A percentile compares a stretch with the other conserved stretches of the same genome.
Conservation (phyloP, 176 grass and related monocot genomes). For the Thinopyrum elongatum region DNA sequence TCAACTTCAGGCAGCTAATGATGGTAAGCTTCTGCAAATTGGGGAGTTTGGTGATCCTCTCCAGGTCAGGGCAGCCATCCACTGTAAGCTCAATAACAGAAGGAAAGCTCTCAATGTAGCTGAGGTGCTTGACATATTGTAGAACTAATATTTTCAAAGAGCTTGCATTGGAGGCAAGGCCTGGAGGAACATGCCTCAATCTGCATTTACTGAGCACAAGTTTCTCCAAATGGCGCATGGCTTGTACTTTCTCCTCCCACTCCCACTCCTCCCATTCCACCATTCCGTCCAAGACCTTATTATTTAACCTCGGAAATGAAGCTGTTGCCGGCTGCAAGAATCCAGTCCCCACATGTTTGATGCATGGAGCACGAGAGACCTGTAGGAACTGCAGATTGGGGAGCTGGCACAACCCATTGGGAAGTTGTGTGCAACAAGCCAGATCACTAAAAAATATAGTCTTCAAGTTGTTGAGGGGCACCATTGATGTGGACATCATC, state of each 20-base stretch:
- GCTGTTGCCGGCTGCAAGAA: neutral
- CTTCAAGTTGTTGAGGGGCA: too few relatives aligned
- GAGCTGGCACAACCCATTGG: neutral
- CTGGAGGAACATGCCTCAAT: neutral
- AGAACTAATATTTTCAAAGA: neutral
- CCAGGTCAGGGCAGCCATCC: neutral
- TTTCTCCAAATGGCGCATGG: neutral
- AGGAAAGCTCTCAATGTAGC: neutral
- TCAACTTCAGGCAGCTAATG: neutral
- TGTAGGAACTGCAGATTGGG: neutral
- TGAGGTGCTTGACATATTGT: neutral
- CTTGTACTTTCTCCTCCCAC: neutral
- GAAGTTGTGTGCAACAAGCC: neutral
- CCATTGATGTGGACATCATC: too few relatives aligned
- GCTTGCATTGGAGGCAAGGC: slow-evolving; percentile 2
- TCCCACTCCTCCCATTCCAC: neutral
- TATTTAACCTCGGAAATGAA: neutral
- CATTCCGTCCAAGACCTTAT: rapidly evolving
- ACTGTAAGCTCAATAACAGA: neutral
- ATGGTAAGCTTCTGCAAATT: neutral
- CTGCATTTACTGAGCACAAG: neutral
- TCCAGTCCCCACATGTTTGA: neutral
- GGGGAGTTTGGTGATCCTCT: neutral
- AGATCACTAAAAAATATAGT: neutral
- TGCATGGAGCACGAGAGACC: neutral